Percentiles rank a stretch among this genome's conserved stretches.
phyloP scores from a whole-genome alignment of 108 stramenopile species.

The Poteriospumella lacustris region DNA sequence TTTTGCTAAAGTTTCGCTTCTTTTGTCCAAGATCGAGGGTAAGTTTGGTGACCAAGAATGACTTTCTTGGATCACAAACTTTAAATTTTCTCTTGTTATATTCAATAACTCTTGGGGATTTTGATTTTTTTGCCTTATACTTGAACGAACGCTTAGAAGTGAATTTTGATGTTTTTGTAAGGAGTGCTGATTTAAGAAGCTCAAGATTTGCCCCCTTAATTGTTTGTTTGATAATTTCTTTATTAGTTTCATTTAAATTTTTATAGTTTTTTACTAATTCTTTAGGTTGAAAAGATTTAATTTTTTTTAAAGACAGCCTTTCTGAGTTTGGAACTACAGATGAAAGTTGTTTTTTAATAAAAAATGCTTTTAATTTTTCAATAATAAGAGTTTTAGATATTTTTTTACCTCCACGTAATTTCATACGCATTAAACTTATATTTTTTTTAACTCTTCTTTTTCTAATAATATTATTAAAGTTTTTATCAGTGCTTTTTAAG shows the following conservation, averaged over 20 bases:
- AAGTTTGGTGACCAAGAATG: conserved; percentile 7
- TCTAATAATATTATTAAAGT: conserved; percentile 10
- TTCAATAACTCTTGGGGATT: conserved; percentile 3
- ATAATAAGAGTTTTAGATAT: conserved; percentile 9
- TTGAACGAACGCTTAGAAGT: conserved; percentile 7
- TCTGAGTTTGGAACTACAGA: conserved; percentile 7
- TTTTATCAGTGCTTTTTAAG: conserved; percentile 9
- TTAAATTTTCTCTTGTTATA: conserved; percentile 9
- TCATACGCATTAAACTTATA: conserved; percentile 3
- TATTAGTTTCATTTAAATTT: conserved; percentile 10
- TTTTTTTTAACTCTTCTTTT: conserved; percentile 9
- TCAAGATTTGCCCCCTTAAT: conserved; percentile 7
- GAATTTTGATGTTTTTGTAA: conserved; percentile 9
- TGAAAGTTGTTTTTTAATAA: conserved; percentile 9
- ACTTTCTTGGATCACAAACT: conserved; percentile 8
- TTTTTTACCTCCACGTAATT: conserved; percentile 8
- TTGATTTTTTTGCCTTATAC: conserved; percentile 9
- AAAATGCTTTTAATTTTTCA: conserved; percentile 9
- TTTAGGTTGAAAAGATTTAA: conserved; percentile 9
- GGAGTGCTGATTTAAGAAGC: conserved; percentile 7
- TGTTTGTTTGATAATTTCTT: conserved; percentile 9
- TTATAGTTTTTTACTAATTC: conserved; percentile 9
- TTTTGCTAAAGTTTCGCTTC: conserved; percentile 8
- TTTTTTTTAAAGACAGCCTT: conserved; percentile 9
- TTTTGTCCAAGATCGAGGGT: conserved; percentile 7